Evolutionary conservation across 2,329 filamentous ascomycete species (phyloP).

Genomic region (Aspergillus flavus): DNA sequence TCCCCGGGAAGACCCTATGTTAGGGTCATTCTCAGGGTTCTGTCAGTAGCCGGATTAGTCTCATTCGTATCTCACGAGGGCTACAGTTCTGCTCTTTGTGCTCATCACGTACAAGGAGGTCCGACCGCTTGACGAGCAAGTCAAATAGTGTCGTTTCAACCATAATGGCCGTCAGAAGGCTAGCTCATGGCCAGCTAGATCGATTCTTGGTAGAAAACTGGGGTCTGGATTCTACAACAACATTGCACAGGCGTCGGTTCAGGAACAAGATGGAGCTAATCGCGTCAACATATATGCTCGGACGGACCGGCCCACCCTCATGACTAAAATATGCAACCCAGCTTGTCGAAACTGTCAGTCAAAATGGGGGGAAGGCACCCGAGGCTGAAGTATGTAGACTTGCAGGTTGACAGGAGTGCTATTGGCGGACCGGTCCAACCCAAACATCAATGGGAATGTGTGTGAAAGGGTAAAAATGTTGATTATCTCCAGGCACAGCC

Average conservation of each 20-base stretch:
- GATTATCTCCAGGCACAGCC: not conserved
- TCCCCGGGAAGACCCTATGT: constrained; percentile 45
- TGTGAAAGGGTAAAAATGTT: not conserved
- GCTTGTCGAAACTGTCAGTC: constrained; percentile 34
- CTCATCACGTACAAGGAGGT: constrained; percentile 9
- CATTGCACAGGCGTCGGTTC: not conserved
- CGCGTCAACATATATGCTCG: constrained; percentile 8
- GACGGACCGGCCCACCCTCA: constrained; percentile 13
- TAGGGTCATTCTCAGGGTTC: constrained; percentile 44
- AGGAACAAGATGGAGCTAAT: not conserved
- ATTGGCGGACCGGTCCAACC: constrained; percentile 13
- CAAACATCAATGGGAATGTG: constrained; percentile 12
- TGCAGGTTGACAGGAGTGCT: constrained; percentile 10
- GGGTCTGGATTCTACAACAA: not conserved
- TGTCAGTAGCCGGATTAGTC: constrained; percentile 15
- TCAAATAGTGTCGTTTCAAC: not conserved
- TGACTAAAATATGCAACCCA: constrained; percentile 11
- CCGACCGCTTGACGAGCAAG: not conserved
- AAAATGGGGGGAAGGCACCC: constrained; percentile 8
- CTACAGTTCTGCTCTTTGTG: not conserved
- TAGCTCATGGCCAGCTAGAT: not conserved
- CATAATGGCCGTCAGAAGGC: constrained; percentile 8
- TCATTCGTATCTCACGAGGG: not conserved
- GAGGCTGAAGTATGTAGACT: constrained; percentile 18
- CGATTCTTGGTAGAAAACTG: not conserved